These are phyloP conservation scores for Glonium stellatum DNA, from an alignment of 495 filamentous ascomycete species.

Conservation along the genomic window DNA sequence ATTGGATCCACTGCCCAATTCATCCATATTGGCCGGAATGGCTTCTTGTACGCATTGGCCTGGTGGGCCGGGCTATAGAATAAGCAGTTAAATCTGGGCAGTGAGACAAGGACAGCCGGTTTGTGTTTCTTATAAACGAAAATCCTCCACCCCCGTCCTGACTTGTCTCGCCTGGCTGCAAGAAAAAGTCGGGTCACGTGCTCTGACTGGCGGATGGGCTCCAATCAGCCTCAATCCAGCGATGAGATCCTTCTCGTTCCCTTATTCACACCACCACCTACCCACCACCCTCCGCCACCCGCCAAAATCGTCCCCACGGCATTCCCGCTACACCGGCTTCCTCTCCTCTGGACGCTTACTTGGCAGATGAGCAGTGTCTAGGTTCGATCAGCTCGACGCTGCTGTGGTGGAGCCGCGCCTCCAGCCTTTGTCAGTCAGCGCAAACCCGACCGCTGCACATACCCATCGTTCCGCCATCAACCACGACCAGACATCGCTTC, in stretches of 20 bases:
- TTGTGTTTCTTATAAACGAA: not conserved
- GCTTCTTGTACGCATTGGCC: constrained; percentile 11
- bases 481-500: not conserved
- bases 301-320: not conserved
- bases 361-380: constrained; percentile 17
- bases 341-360: not conserved
- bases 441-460: constrained; percentile 8
- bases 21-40: constrained; percentile 22
- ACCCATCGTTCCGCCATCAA: not conserved
- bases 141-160: not conserved
- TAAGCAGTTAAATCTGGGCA: not conserved
- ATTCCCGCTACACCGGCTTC: not conserved
- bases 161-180: not conserved
- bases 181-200: not conserved
- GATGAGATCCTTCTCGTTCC: not conserved
- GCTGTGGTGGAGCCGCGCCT: constrained; percentile 17
- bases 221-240: not conserved
- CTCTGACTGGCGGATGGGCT: not conserved
- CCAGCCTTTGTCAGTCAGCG: constrained; percentile 13
- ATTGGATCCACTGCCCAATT: constrained; percentile 1
- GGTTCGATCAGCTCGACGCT: constrained; percentile 8
- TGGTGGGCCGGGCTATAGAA: not conserved
- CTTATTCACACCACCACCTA: constrained; percentile 29
- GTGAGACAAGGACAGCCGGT: not conserved
- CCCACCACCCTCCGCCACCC: constrained; percentile 4